phyloP scores from a whole-genome alignment of 805 yeast genomes.

The Metschnikowia koreensis region DNA sequence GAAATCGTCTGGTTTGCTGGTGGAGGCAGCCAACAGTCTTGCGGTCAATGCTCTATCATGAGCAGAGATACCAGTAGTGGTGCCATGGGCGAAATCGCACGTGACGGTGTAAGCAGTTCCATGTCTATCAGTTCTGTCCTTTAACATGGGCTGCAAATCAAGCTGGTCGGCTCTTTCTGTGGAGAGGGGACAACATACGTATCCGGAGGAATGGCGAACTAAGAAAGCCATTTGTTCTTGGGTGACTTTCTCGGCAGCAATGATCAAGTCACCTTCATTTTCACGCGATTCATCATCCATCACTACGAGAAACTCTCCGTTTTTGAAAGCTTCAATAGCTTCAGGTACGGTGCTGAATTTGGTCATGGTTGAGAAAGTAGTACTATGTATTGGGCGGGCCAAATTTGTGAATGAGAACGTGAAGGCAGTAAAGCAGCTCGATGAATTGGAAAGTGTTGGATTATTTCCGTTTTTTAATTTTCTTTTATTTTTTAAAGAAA shows the following conservation, averaged over 20 bases:
- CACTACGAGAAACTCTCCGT: conserved; percentile 86
- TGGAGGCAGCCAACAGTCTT: conserved; percentile 60
- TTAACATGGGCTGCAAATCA: conserved; percentile 75
- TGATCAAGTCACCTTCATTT: conserved; percentile 94
- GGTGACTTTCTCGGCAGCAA: conserved; percentile 82
- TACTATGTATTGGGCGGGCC: background rate
- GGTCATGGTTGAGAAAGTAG: conserved; percentile 9
- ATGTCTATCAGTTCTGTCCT: conserved; percentile 68
- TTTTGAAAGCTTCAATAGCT: conserved; percentile 63
- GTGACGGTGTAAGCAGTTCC: conserved; percentile 97
- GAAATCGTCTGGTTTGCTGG: conserved; percentile 60
- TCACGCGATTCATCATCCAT: conserved; percentile 96
- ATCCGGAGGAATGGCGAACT: conserved; percentile 85
- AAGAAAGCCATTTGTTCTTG: conserved; percentile 90
- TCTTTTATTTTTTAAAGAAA: background rate
- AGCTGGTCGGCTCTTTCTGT: conserved; percentile 75
- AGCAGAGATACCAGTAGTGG: conserved; percentile 97
- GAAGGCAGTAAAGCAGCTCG: background rate
- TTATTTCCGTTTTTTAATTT: background rate
- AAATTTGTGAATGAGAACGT: background rate
- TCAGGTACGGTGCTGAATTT: conserved; percentile 58
- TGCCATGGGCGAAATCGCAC: conserved; percentile 80
- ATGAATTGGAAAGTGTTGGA: background rate
- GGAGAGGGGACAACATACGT: conserved; percentile 87
- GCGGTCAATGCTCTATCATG: conserved; percentile 89